These are phyloP conservation scores for Cercospora zeina DNA, from an alignment of 2,329 filamentous ascomycete species.

Conservation along the genomic window DNA sequence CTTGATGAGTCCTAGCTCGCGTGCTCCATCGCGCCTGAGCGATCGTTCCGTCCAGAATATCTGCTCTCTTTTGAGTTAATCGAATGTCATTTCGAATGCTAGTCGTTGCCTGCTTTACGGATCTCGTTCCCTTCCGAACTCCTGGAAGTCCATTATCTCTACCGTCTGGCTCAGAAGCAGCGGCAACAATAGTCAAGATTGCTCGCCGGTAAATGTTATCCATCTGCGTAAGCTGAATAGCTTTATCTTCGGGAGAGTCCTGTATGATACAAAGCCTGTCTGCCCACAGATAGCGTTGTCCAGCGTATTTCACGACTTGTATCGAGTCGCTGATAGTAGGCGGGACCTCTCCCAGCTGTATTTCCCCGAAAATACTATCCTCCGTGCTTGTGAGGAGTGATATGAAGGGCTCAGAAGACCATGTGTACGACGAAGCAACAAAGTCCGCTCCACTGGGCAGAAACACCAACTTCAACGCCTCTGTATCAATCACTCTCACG, in stretches of 20 bases:
- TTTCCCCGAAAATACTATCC: neutral
- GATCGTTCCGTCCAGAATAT: neutral
- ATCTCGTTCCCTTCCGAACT: neutral
- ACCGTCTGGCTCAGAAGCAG: neutral
- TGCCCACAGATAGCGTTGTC: neutral
- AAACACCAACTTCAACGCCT: neutral
- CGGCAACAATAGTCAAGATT: neutral
- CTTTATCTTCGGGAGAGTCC: neutral
- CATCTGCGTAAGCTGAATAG: neutral
- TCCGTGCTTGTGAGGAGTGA: neutral
- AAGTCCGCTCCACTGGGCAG: neutral
- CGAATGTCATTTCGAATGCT: neutral
- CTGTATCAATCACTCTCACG: neutral
- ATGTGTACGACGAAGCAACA: neutral
- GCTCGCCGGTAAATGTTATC: neutral
- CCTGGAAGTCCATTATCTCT: neutral
- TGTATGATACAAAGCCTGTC: neutral
- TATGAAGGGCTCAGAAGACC: neutral
- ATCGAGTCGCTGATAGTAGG: neutral
- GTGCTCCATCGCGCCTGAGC: neutral
- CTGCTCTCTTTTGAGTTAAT: neutral
- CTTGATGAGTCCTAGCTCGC: neutral
- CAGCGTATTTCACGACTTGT: neutral
- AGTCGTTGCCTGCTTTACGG: neutral
- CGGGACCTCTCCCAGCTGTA: neutral